Base-by-base conservation (phyloP, 805 yeast genomes). In the Candida coquimbonensis region DNA sequence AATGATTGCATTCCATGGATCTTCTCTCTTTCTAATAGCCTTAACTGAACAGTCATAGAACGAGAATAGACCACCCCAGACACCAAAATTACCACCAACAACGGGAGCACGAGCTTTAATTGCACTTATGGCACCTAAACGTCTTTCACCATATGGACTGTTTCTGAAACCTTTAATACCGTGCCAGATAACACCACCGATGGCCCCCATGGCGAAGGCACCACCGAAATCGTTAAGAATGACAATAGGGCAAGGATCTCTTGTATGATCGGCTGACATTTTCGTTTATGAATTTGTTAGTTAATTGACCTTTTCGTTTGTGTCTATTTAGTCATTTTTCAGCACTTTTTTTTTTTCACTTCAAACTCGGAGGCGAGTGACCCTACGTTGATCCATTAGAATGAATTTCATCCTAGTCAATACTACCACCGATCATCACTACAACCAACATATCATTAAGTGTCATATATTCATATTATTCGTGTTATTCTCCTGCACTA, bases 151-250 rank as follows among this genome's bases (percentile, higher is more conserved):
- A 56, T 83, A 76, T 46, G 99, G 99, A 12, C 97, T 89, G 75
- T 93, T 93, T 67, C 99, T 80, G 77, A 93, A 93, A 42, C 99
- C 99, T 67, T 93, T 93, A 63, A 93, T 84, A 63, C 98, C 97
- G 73, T 93, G 98, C 99, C 99, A 93, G 52, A 93, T 82, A 59
- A 91, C 82, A 54, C 99, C 99, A 73, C 99, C 99, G 61, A 93
- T 86, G 57, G 81, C 96, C 71, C 99, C 99, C 98, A 93, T 91
- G 61, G 98, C 83, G 62, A 90, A 93, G 47, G 99, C 98, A 66
- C 97, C 98, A 64, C 99, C 99, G 60, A 93, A 93, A 73, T 93
- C 99, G 69, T 83, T 91, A 54, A 93, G 72, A 55, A 93, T 88
- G 48, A 93, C 97, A 55, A 91, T 77, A 47, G 99, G 99, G 72